Evolutionary conservation across 768 basidiomycete species (phyloP).

Genomic region (Boletus rufocinnamomeus): DNA sequence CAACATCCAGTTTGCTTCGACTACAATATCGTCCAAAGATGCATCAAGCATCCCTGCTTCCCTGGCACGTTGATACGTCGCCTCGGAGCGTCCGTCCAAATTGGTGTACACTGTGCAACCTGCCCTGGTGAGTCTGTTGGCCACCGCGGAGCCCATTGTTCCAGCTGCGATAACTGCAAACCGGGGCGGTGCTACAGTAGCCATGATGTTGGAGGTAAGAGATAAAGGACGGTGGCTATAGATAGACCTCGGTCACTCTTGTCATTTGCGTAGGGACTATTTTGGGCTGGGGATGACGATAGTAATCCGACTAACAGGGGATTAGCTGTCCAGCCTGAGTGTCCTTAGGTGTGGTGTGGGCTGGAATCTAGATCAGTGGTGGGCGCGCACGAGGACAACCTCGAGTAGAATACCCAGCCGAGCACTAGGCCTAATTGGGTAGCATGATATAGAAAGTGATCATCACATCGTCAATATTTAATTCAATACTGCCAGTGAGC

Average conservation of each 20-base stretch:
- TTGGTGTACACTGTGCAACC: constrained; percentile 58
- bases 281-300: constrained; percentile 1
- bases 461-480: constrained; percentile 5
- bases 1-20: constrained; percentile 46
- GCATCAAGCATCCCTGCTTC: constrained; percentile 53
- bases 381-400: constrained; percentile 15
- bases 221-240: constrained; percentile 8
- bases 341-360: constrained; percentile 10
- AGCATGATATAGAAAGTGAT: constrained; percentile 1
- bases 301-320: not conserved
- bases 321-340: not conserved
- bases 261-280: not conserved
- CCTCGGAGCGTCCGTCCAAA: constrained; percentile 53
- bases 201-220: constrained; percentile 21
- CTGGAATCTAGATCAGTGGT: constrained; percentile 21
- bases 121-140: constrained; percentile 44
- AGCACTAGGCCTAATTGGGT: constrained; percentile 7
- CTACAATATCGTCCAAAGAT: constrained; percentile 39
- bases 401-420: constrained; percentile 8
- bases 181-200: constrained; percentile 15
- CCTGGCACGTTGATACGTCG: constrained; percentile 48
- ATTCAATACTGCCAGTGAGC: not conserved
- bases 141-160: constrained; percentile 62
- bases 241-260: constrained; percentile 16
- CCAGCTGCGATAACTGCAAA: constrained; percentile 58